Percentiles rank a stretch among this genome's conserved stretches.
phyloP scores from a whole-genome alignment of 1,284 basidiomycete genomes.

The Ceratobasidium sp. region DNA sequence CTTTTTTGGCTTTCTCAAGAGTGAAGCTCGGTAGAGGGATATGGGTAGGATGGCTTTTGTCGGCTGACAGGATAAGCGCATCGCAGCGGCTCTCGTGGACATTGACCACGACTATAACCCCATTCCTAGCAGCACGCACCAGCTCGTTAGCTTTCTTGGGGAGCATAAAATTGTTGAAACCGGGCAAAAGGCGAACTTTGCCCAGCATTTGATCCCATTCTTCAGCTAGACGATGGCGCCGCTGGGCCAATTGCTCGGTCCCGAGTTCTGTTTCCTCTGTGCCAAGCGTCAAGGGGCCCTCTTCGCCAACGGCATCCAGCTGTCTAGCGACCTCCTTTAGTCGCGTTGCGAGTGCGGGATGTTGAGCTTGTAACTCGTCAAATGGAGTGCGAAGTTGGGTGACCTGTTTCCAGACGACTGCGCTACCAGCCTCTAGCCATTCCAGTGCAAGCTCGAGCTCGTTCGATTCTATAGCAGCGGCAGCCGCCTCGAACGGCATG shows the following conservation, averaged over 20 bases:
- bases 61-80: background rate
- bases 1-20: background rate
- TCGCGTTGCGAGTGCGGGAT: background rate
- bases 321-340: background rate
- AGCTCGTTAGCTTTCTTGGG: background rate
- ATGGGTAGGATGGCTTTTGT: background rate
- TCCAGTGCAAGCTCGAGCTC: constrained; percentile 14
- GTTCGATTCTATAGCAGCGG: background rate
- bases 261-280: too few species aligned
- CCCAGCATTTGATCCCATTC: background rate
- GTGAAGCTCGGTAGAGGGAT: background rate
- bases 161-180: background rate
- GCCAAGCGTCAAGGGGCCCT: too few species aligned
- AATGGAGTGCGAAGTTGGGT: constrained; percentile 10
- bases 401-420: constrained; percentile 23
- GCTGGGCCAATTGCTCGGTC: background rate
- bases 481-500: background rate
- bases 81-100: background rate
- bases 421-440: constrained; percentile 31
- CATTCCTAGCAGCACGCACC: background rate
- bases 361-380: background rate
- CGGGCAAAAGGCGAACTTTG: background rate
- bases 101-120: background rate
- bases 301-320: too few species aligned
- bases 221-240: background rate